A percentile compares a stretch with the other conserved stretches of the same genome.
These are phyloP conservation scores for Sporothrix dimorphospora DNA, from an alignment of 2,329 filamentous ascomycete species.

Conservation along the genomic window DNA sequence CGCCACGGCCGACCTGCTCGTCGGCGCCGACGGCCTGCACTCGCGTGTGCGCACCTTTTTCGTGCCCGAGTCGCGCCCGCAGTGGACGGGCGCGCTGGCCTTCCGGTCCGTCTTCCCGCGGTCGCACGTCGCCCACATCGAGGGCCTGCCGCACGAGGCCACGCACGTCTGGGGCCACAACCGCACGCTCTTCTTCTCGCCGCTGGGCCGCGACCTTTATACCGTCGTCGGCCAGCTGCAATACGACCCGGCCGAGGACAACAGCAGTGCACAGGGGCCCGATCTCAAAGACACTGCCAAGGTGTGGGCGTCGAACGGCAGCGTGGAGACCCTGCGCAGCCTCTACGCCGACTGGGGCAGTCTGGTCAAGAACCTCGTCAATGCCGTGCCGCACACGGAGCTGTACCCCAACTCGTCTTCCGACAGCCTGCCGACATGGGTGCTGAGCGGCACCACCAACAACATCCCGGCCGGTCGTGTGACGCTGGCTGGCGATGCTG, in stretches of 20 bases:
- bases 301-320: constrained; percentile 46
- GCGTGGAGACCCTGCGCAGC: constrained; percentile 43
- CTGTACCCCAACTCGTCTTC: constrained; percentile 50
- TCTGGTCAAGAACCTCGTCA: constrained; percentile 45
- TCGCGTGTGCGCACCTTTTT: constrained; percentile 51
- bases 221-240: constrained; percentile 50
- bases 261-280: neutral
- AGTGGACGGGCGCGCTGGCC: constrained; percentile 50
- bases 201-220: constrained; percentile 47
- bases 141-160: constrained; percentile 47
- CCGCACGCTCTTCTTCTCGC: constrained; percentile 49
- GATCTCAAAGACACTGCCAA: constrained; percentile 37
- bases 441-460: constrained; percentile 38
- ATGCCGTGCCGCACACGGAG: constrained; percentile 46
- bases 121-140: constrained; percentile 45
- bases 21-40: constrained; percentile 59
- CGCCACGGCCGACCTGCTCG: constrained; percentile 50
- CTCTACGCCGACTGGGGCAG: constrained; percentile 50
- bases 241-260: constrained; percentile 40
- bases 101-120: constrained; percentile 51
- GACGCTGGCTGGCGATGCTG: constrained; percentile 46
- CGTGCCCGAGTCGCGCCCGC: constrained; percentile 45
- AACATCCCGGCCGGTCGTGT: constrained; percentile 37
- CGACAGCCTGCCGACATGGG: constrained; percentile 47
- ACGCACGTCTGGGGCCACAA: constrained; percentile 50